Evolutionary conservation across 306 rosid genomes (phyloP).

Genomic region (Medicago truncatula): DNA sequence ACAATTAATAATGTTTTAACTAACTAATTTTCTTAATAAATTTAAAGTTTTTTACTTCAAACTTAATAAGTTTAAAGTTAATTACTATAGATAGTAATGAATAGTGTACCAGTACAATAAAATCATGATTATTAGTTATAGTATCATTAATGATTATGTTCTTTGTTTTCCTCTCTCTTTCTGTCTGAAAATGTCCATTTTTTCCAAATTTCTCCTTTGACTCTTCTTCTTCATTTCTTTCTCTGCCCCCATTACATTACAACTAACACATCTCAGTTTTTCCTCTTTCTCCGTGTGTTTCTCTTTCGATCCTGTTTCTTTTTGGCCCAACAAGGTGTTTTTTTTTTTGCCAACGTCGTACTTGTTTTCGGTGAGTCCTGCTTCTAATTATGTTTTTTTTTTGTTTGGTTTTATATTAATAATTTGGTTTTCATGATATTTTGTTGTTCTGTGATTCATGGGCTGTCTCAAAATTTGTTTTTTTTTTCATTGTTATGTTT

Average conservation of each 20-base stretch:
- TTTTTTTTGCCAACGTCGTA: neutral
- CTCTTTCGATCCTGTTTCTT: neutral
- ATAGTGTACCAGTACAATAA: too few relatives aligned
- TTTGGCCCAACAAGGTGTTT: slow-evolving; percentile 11
- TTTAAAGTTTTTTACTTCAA: too few relatives aligned
- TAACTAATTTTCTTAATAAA: too few relatives aligned
- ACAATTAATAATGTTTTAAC: too few relatives aligned
- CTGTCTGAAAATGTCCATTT: neutral
- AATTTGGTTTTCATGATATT: slow-evolving; percentile 1
- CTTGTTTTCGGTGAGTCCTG: slow-evolving; percentile 35
- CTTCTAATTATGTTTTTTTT: neutral
- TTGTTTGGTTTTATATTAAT: neutral
- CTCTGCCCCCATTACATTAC: slow-evolving; percentile 10
- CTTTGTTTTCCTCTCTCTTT: neutral
- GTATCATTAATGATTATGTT: neutral
- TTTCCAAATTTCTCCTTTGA: slow-evolving; percentile 18
- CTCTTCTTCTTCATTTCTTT: slow-evolving; percentile 11
- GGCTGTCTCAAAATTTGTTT: neutral
- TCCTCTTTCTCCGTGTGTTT: neutral
- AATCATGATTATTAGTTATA: neutral
- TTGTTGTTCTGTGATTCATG: neutral
- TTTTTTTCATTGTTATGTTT: slow-evolving; percentile 29
- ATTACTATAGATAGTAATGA: too few relatives aligned
- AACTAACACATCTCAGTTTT: neutral
- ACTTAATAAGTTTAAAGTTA: too few relatives aligned